Evolutionary conservation across 1,284 basidiomycete genomes (phyloP), one percentile per base, ranked within the genome.

Genomic region (Sphagnurus paluster): DNA sequence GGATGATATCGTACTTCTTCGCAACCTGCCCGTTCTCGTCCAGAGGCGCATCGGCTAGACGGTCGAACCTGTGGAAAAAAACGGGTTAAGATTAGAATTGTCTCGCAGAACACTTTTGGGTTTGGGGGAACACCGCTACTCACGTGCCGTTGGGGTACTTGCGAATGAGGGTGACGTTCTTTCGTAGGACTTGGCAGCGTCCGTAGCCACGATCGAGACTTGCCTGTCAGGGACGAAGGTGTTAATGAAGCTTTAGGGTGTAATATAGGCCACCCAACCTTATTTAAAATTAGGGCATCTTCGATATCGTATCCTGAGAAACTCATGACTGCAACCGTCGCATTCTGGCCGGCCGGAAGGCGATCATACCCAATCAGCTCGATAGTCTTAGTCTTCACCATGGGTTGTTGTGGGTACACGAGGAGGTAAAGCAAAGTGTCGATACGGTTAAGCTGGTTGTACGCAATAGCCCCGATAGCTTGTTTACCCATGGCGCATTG

Each of bases 401-500:
- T 98, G 0, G 97, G 98, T 62, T 98, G 91, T 62, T 99, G 97
- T 9, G 97, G 97, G 60, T 99, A 99, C n/a, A 98, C 93, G 54
- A 94, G 91, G 42, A 99, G 80, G 70, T 99, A 99, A 19, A 99
- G 78, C n/a, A 99, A 77, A 1, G 97, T 99, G 67, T 99, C 97
- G 65, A 99, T 99, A 36, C 97, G 83, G 65, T 96, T 93, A 53
- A 98, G 82, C 66, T 99, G 97, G 66, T 99, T 99, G 72, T 96
- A 98, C 0, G 87, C 96, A 56, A 99, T 99, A 2, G 94, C 95
- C n/a, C 97, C 97, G 53, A 99, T 98, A 0, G 97, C 97, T 75
- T 99, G 97, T 74, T 99, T 99, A 53, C 97, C 97, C 97, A 99
- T 99, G 42, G 97, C 97, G 64, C 97, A 99, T 74, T 99, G 95